Evolutionary conservation across 139 green algal genomes (phyloP).

Genomic region (Parachlorella kessleri): DNA sequence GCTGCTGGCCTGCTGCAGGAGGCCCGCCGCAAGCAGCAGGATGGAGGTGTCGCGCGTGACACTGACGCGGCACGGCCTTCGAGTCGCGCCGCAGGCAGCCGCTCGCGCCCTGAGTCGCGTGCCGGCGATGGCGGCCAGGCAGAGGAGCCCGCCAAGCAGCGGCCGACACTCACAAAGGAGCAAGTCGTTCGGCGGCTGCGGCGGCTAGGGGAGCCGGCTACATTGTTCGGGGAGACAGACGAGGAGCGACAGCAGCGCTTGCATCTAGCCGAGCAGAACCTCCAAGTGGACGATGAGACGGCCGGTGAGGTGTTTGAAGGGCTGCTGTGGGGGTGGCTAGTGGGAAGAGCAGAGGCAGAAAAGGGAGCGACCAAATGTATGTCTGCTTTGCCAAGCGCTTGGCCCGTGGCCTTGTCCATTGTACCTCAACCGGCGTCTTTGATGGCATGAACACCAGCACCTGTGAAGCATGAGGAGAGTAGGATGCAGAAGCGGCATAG

Average conservation of each 20-base stretch:
- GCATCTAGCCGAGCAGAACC: conserved; percentile 57
- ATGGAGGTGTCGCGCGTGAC: background rate
- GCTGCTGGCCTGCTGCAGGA: conserved; percentile 9
- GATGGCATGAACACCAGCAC: too few species aligned
- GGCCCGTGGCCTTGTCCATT: too few species aligned
- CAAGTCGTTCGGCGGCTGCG: conserved; percentile 90
- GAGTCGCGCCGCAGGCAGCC: background rate
- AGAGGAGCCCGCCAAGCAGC: too few species aligned
- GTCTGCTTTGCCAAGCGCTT: too few species aligned
- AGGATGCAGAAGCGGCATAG: too few species aligned
- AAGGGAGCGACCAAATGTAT: too few species aligned
- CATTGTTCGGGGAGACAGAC: conserved; percentile 91
- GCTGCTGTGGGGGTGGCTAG: too few species aligned
- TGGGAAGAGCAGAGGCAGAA: too few species aligned
- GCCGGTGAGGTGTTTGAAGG: background rate
- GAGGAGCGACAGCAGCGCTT: conserved; percentile 62
- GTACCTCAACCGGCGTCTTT: too few species aligned
- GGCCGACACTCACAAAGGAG: conserved; percentile 41
- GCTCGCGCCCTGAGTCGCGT: background rate
- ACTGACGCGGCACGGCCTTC: too few species aligned
- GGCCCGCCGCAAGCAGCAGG: background rate
- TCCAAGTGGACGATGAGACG: conserved; percentile 65
- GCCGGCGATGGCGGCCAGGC: background rate
- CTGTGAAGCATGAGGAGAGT: too few species aligned
- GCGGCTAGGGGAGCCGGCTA: conserved; percentile 83